phyloP scores from a whole-genome alignment of 495 filamentous ascomycete species.

The Xylaria curta region DNA sequence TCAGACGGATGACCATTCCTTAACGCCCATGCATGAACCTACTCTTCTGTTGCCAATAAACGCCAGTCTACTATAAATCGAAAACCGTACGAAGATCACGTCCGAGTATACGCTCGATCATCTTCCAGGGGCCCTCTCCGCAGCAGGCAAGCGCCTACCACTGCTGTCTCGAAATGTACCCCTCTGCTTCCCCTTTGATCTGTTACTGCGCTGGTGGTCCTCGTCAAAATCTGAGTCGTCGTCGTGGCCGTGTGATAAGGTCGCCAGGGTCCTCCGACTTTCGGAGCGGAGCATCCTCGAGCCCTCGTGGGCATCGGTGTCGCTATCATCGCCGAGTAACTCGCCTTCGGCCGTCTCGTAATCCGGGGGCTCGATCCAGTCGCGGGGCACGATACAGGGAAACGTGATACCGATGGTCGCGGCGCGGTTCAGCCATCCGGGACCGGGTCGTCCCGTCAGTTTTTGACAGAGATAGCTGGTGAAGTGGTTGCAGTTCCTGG shows the following conservation, averaged over 20 bases:
- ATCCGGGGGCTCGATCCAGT: constrained; percentile 80
- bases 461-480: constrained; percentile 70
- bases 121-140: constrained; percentile 50
- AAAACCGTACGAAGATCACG: constrained; percentile 29
- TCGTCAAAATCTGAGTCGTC: constrained; percentile 36
- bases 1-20: not conserved
- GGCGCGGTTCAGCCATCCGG: constrained; percentile 78
- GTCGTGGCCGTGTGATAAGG: constrained; percentile 23
- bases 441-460: constrained; percentile 68
- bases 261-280: constrained; percentile 29
- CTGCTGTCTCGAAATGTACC: constrained; percentile 42
- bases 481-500: constrained; percentile 85
- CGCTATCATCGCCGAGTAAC: constrained; percentile 63
- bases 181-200: constrained; percentile 43
- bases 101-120: constrained; percentile 20
- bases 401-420: constrained; percentile 76
- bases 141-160: constrained; percentile 47
- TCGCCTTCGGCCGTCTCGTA: constrained; percentile 73
- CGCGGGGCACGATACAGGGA: constrained; percentile 78
- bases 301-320: constrained; percentile 53
- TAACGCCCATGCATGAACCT: constrained; percentile 33
- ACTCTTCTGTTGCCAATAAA: constrained; percentile 28
- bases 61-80: constrained; percentile 36
- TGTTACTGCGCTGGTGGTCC: constrained; percentile 38
- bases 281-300: constrained; percentile 58